Evolutionary conservation across 1,284 basidiomycete genomes (phyloP).

Genomic region (Pseudozyma sp.): DNA sequence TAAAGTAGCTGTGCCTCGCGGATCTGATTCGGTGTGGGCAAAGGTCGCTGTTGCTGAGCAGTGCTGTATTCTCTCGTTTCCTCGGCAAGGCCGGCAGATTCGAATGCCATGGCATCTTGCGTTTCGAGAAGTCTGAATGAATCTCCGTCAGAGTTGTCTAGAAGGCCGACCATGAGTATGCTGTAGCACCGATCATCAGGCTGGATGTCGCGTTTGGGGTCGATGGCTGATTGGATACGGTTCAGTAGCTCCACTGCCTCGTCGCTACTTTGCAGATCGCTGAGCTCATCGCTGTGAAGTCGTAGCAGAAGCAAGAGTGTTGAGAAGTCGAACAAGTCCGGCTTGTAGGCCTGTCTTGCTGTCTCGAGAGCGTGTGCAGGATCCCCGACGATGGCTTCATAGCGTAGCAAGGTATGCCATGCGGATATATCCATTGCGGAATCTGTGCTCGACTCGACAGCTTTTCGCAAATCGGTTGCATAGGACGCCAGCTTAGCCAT

Average conservation of each 20-base stretch:
- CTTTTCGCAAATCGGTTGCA: conserved; percentile 17
- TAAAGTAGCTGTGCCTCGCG: conserved; percentile 55
- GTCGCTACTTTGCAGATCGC: conserved; percentile 45
- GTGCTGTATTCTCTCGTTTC: neutral
- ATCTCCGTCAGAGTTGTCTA: conserved; percentile 1
- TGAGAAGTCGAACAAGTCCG: conserved; percentile 3
- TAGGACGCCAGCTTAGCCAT: conserved; percentile 12
- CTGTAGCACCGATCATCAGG: conserved; percentile 25
- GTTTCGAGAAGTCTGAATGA: neutral
- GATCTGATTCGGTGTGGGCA: conserved; percentile 42
- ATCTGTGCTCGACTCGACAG: neutral
- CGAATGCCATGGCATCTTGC: neutral
- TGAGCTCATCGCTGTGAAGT: conserved; percentile 24
- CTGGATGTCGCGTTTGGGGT: conserved; percentile 14
- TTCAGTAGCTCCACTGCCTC: conserved; percentile 49
- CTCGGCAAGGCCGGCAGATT: neutral
- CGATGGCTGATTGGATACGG: conserved; percentile 15
- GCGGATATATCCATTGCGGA: conserved; percentile 11
- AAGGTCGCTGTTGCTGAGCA: neutral
- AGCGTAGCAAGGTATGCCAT: conserved; percentile 38
- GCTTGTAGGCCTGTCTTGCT: conserved; percentile 8
- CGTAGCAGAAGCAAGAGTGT: conserved; percentile 30
- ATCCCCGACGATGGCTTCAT: conserved; percentile 22
- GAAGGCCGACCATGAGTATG: conserved; percentile 29
- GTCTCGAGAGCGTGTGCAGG: conserved; percentile 28